Base-by-base conservation (phyloP, 2,329 filamentous ascomycete genomes). In the Verticillium dahliae region DNA sequence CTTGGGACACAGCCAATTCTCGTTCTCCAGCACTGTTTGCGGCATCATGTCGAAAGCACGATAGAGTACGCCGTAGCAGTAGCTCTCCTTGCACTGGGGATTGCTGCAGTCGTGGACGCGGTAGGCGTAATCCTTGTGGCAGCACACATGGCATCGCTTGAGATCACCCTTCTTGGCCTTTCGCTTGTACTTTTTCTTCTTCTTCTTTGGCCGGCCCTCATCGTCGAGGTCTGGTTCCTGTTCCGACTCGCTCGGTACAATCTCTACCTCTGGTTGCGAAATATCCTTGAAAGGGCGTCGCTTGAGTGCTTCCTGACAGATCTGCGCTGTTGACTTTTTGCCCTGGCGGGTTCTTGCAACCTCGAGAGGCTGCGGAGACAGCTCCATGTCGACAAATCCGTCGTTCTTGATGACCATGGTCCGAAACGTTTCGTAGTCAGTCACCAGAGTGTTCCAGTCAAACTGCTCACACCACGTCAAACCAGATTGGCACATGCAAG, bases 381-480 rank as follows among this genome's bases (percentile, higher is more conserved):
- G 80, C 11, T 88, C 78, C 3, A 85, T 80, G 62, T 89, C 86
- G 22, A 88, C 79, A 59, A 83, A 89, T 50, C 87, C 86, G 66
- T 91, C 86, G 65, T 91, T 86, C 58, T 86, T 81, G 58, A 96
- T 86, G 37, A 97, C 87, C 73, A 92, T 85, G 18, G 84, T 82
- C 45, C 92, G 85, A 92, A 94, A 99, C 2, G 78, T 77, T 65
- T 97, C 93, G 71, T 98, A 92, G 62, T 90, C 89, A 58, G 86
- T 80, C 0, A 86, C 80, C 11, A 99, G 80, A 14, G 92, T 86
- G 52, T 86, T 82, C 93, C 93, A 98, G 13, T 85, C 79, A 83
- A 93, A 97, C 72, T 98, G 95, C 72, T 99, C 93, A 58, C 91
- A 92, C 93, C 94, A 99, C 63, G 85, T 86, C 11, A 97, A 83